Evolutionary conservation across 163 green algal species (phyloP), one percentile per base, ranked within the genome.

Genomic region (Chlorella variabilis): DNA sequence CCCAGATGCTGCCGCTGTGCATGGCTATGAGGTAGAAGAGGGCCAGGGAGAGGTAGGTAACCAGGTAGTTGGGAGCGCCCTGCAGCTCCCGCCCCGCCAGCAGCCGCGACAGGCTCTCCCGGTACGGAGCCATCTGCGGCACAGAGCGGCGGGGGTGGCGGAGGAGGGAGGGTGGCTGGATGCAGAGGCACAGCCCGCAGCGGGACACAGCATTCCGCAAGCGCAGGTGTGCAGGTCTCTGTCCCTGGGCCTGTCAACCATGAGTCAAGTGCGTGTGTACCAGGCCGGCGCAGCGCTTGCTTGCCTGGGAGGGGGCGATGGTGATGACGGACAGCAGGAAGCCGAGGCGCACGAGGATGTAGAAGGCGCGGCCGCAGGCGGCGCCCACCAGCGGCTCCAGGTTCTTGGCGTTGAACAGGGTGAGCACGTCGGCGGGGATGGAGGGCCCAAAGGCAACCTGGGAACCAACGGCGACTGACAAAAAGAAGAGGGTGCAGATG

Each of bases 101-200:
- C 66, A 88, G 68, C 8, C 71, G 71, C 5, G 36, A 67, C 34
- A 88, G 58, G 27, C 39, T 61, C 41, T 86, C 68, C 0, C 78
- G 78, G 48, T 81, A 87, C 0, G 83, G 83, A n/a, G 49, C 68
- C 83, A 87, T 82, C 79, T 87, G 82, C 66, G 68, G 7, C n/a
- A n/a, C 4, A 21, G 34, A 48, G 49, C 2, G 25, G 21, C 45
- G 15, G 45, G 15, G n/a, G n/a, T n/a, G n/a, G n/a, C n/a, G n/a
- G n/a, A n/a, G n/a, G n/a, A n/a, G n/a, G n/a, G n/a, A n/a, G n/a
- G n/a, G n/a, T n/a, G n/a, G n/a, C n/a, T n/a, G n/a, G n/a, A n/a
- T n/a, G n/a, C n/a, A n/a, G n/a, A n/a, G n/a, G n/a, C n/a, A n/a
- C n/a, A n/a, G n/a, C n/a, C n/a, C n/a, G n/a, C n/a, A n/a, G n/a